Conservation (phyloP, 2,329 filamentous ascomycete species). For the Colletotrichum tofieldiae region DNA sequence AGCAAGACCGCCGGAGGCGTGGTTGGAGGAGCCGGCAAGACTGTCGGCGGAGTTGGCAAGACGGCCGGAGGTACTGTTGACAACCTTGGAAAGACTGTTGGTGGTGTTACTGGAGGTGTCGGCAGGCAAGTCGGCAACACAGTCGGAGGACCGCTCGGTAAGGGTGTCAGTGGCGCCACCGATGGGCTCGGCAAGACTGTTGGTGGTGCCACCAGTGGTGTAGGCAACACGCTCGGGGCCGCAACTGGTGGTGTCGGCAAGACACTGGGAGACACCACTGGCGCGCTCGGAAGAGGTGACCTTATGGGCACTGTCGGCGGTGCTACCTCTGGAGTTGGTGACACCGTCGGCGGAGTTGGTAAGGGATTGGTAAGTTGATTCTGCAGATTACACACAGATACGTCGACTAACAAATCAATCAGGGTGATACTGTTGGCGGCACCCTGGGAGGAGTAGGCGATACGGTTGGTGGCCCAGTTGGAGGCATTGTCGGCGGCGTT, state of each 20-base stretch:
- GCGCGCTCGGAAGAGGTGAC: conserved; percentile 32
- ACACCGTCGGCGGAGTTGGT: conserved; percentile 39
- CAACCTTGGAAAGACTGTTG: conserved; percentile 17
- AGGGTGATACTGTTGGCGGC: conserved; percentile 38
- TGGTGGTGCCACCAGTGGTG: conserved; percentile 28
- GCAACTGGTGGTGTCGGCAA: conserved; percentile 30
- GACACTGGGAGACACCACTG: conserved; percentile 32
- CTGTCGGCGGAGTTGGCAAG: conserved; percentile 15
- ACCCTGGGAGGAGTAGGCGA: conserved; percentile 38
- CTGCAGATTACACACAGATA: not conserved
- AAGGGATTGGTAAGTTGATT: conserved; percentile 33
- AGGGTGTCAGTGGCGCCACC: conserved; percentile 10
- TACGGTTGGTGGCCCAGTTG: conserved; percentile 35
- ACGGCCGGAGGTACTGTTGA: conserved; percentile 17
- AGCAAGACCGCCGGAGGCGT: conserved; percentile 27
- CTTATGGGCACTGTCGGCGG: conserved; percentile 34
- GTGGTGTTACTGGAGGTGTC: conserved; percentile 27
- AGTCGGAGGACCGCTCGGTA: conserved; percentile 18
- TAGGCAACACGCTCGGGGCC: conserved; percentile 33
- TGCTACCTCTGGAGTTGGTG: conserved; percentile 25
- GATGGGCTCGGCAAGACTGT: conserved; percentile 30
- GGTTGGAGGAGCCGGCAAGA: conserved; percentile 17
- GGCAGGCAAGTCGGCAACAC: conserved; percentile 31
- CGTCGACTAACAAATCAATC: not conserved
- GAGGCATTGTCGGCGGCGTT: conserved; percentile 37